phyloP scores from a whole-genome alignment of 768 basidiomycete genomes.

The Termitomyces sp. region DNA sequence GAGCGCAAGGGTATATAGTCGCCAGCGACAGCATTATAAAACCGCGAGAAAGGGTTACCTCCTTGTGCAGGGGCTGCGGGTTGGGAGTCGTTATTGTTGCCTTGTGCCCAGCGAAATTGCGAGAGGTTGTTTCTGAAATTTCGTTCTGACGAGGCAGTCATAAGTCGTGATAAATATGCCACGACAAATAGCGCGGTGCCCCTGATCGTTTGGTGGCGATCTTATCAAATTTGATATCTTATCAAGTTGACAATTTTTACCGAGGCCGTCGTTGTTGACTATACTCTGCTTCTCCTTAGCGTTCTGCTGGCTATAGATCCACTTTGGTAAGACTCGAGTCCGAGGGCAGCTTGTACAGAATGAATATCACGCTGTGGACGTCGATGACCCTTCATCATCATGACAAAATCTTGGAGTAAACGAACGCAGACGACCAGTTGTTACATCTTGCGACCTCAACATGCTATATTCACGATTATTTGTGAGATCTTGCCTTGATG shows the following conservation, averaged over 20 bases:
- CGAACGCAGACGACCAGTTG: conserved; percentile 20
- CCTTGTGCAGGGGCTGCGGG: conserved; percentile 26
- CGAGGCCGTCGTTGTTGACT: background rate
- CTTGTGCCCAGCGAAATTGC: conserved; percentile 84
- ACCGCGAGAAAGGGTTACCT: conserved; percentile 73
- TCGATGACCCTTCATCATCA: too few relatives aligned
- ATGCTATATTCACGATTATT: conserved; percentile 18
- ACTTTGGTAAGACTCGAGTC: background rate
- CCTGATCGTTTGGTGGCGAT: background rate
- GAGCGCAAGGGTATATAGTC: conserved; percentile 87
- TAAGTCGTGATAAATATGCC: conserved; percentile 9
- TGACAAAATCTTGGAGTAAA: conserved; percentile 7
- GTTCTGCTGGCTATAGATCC: background rate
- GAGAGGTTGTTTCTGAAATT: conserved; percentile 70
- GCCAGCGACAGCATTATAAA: conserved; percentile 81
- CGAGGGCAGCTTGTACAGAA: too few relatives aligned
- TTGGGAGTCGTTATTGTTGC: conserved; percentile 59
- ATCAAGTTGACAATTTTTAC: background rate
- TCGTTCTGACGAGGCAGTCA: conserved; percentile 45
- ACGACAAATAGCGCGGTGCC: conserved; percentile 4
- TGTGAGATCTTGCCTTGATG: conserved; percentile 22
- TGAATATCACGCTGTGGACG: too few relatives aligned
- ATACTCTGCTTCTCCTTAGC: background rate
- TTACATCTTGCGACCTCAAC: conserved; percentile 22
- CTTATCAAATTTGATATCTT: background rate